A percentile compares a stretch with the other conserved stretches of the same genome.
These are phyloP conservation scores for Calonectria montana DNA, from an alignment of 2,329 filamentous ascomycete genomes.

Conservation along the genomic window DNA sequence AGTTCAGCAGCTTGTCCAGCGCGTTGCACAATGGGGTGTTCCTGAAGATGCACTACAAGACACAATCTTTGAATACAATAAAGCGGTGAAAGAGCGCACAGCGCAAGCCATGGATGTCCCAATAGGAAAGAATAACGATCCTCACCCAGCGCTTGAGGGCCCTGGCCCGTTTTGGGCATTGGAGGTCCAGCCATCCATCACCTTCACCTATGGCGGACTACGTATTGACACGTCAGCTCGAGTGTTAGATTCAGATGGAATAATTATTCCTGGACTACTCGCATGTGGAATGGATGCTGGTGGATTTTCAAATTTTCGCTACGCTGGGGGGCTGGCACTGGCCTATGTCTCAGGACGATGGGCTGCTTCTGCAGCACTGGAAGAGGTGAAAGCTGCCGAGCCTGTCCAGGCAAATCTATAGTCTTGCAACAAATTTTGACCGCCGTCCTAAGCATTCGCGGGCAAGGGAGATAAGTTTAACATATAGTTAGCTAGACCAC, in stretches of 20 bases:
- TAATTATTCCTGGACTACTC: constrained; percentile 16
- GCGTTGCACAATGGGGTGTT: constrained; percentile 22
- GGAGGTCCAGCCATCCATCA: constrained; percentile 29
- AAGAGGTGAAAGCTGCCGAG: neutral
- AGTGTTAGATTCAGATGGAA: constrained; percentile 13
- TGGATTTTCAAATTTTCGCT: constrained; percentile 27
- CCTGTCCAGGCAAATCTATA: constrained; percentile 8
- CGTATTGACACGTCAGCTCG: constrained; percentile 21
- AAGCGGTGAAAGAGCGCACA: neutral
- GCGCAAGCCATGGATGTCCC: constrained; percentile 11
- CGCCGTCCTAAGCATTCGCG: too few species aligned
- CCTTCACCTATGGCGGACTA: constrained; percentile 25
- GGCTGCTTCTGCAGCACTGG: constrained; percentile 16
- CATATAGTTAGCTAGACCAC: too few species aligned
- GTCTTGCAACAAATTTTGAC: too few species aligned
- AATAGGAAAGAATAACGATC: constrained; percentile 17
- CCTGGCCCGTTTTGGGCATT: constrained; percentile 26
- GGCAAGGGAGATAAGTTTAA: too few species aligned
- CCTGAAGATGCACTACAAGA: constrained; percentile 4
- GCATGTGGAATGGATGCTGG: constrained; percentile 30
- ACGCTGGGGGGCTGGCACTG: constrained; percentile 26
- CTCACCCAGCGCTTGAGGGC: constrained; percentile 19
- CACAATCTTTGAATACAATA: constrained; percentile 19
- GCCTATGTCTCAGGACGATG: constrained; percentile 27
- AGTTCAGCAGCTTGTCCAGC: constrained; percentile 6